Evolutionary conservation across 495 filamentous ascomycete species (phyloP).

Genomic region (Aspergillus leporis): DNA sequence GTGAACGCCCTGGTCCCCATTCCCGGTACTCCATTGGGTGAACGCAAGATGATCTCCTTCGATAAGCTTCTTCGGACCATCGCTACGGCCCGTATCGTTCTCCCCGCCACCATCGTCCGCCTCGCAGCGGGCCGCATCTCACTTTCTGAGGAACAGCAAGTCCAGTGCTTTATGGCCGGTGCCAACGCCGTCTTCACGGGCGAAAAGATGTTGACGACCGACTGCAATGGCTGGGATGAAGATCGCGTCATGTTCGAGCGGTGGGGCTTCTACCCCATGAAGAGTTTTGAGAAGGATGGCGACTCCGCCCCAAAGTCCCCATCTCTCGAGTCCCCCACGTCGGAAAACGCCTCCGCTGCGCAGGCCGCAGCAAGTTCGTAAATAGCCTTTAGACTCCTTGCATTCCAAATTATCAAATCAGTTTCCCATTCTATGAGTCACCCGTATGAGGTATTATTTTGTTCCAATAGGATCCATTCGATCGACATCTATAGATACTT

Average conservation of each 20-base stretch:
- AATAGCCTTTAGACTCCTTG: background rate
- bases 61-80: constrained; percentile 72
- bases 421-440: background rate
- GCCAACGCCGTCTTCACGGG: constrained; percentile 89
- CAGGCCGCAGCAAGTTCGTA: constrained; percentile 22
- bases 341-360: constrained; percentile 13
- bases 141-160: constrained; percentile 79
- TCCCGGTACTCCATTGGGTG: constrained; percentile 77
- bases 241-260: constrained; percentile 75
- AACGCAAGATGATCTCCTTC: constrained; percentile 68
- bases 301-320: constrained; percentile 6
- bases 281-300: constrained; percentile 46
- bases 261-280: constrained; percentile 75
- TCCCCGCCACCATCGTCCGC: constrained; percentile 78
- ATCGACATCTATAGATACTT: background rate
- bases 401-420: background rate
- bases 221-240: constrained; percentile 85
- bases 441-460: constrained; percentile 9
- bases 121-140: constrained; percentile 78
- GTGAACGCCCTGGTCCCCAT: constrained; percentile 87
- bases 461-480: constrained; percentile 7
- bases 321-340: background rate
- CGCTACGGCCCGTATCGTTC: constrained; percentile 73
- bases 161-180: constrained; percentile 79
- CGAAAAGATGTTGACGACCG: constrained; percentile 89